Evolutionary conservation across 202 grass and related monocot genomes (phyloP).

Genomic region (Panicum virgatum): DNA sequence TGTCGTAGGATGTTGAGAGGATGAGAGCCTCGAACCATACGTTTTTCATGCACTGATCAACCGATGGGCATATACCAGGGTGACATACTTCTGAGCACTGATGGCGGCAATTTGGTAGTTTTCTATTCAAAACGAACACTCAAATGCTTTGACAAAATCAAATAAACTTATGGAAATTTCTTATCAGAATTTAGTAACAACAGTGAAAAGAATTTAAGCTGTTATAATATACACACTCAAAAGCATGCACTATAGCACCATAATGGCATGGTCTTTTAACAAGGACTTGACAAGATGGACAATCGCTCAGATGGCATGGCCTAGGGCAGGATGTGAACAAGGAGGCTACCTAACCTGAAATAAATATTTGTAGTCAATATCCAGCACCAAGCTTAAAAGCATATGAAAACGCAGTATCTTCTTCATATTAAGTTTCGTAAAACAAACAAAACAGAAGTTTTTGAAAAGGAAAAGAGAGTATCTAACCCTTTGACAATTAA

Average conservation of each 20-base stretch:
- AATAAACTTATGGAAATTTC: neutral
- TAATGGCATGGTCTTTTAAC: conserved; percentile 87
- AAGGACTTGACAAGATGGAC: conserved; percentile 84
- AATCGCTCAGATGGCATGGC: conserved; percentile 71
- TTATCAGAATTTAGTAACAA: neutral
- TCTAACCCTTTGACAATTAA: conserved; percentile 82
- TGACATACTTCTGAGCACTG: conserved; percentile 94
- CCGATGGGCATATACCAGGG: conserved; percentile 79
- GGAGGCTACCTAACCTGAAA: conserved; percentile 73
- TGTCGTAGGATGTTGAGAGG: conserved; percentile 22
- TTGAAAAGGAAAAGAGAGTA: conserved; percentile 26
- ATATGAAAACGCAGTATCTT: neutral
- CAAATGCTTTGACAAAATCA: conserved; percentile 15
- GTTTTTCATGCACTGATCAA: conserved; percentile 88
- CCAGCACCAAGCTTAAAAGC: conserved; percentile 28
- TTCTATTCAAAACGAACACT: conserved; percentile 49
- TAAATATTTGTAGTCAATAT: conserved; percentile 37
- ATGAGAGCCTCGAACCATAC: conserved; percentile 35
- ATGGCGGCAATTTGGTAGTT: conserved; percentile 83
- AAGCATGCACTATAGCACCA: conserved; percentile 80
- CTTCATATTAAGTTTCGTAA: conserved; percentile 23
- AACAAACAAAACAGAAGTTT: conserved; percentile 30
- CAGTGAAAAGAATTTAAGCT: conserved; percentile 50
- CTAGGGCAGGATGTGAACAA: conserved; percentile 85
- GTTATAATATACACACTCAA: conserved; percentile 87